A percentile compares a stretch with the other conserved stretches of the same genome.
These are phyloP conservation scores for Leccinum sublutescens DNA, from an alignment of 768 basidiomycete species.

Conservation along the genomic window DNA sequence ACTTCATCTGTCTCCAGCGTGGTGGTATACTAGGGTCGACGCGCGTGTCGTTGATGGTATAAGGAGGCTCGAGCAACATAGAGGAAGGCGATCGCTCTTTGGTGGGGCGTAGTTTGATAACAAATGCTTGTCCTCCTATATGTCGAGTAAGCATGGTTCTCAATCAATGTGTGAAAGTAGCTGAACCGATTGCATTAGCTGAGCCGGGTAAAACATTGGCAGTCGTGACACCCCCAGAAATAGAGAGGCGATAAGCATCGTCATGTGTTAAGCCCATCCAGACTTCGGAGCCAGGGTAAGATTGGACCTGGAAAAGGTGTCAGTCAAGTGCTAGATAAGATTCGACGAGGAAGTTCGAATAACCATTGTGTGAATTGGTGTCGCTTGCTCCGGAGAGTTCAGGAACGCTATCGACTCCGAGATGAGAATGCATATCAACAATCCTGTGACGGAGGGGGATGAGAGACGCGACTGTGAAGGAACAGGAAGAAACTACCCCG, in stretches of 20 bases:
- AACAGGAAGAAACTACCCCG: conserved; percentile 45
- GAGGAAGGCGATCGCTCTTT: conserved; percentile 71
- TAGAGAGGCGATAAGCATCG: conserved; percentile 65
- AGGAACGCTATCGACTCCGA: conserved; percentile 71
- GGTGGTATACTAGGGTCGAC: conserved; percentile 40
- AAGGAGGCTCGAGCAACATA: conserved; percentile 84
- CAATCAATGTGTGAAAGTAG: conserved; percentile 22
- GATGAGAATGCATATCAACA: conserved; percentile 77
- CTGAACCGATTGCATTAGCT: conserved; percentile 67
- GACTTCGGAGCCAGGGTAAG: conserved; percentile 73
- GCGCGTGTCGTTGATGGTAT: conserved; percentile 50
- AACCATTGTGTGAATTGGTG: conserved; percentile 58
- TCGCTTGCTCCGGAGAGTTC: conserved; percentile 49
- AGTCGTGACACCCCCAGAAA: conserved; percentile 88
- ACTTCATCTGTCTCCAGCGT: conserved; percentile 85
- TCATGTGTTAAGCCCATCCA: conserved; percentile 91
- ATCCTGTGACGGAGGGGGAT: conserved; percentile 30
- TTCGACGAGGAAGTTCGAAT: neutral
- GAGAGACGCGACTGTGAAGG: conserved; percentile 35
- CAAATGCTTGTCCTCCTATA: conserved; percentile 82
- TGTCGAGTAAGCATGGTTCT: conserved; percentile 1
- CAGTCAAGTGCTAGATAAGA: neutral
- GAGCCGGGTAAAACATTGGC: conserved; percentile 79
- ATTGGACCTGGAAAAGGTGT: conserved; percentile 43
- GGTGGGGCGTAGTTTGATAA: conserved; percentile 82